Base-by-base conservation (phyloP, 2,329 filamentous ascomycete species). In the Talaromyces pinophilus region DNA sequence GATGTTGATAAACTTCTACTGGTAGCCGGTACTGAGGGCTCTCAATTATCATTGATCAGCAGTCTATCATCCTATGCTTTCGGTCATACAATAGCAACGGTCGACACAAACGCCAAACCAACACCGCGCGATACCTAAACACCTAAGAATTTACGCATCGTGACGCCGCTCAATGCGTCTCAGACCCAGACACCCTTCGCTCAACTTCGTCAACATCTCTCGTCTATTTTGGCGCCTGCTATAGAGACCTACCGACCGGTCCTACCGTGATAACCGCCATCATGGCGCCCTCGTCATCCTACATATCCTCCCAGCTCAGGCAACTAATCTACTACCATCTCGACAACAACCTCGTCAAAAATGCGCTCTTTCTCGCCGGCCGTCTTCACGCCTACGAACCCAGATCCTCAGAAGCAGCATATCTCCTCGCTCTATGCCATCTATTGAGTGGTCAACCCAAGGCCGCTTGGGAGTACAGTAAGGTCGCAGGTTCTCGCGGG, bases 331-430 rank as follows among this genome's bases (percentile, higher is more conserved):
- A 88, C 80, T 90, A 90, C 76, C 85, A 89, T 75, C 88, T 99
- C 77, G 95, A 99, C 83, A 96, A 97, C 76, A 90, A 93, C 74
- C 88, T 93, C 44, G 85, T 91, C 75, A 89, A 93, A 65, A 98
- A 96, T 76, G 95, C 95, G 65, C 88, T 97, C 50, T 99, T 99
- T 81, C 92, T 97, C 68, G 91, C 95, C 67, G 92, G 94, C 74
- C 88, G 95, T 70, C 86, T 97, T 22, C 86, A 88, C 69, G 93
- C 92, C 61, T 91, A 94, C 72, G 94, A 98, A 73, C 87, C 90
- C 28, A 88, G 91, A 72, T 91, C 89, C 22, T 85, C 87, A 67
- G 95, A 99, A 79, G 89, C 92, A 35, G 85, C 88, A 55, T 93
- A 96, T 76, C 86, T 99, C 13, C 83, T 97, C 59, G 88, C 93